Conservation (phyloP, 108 stramenopile species). For the Aurantiochytrium sp. region DNA sequence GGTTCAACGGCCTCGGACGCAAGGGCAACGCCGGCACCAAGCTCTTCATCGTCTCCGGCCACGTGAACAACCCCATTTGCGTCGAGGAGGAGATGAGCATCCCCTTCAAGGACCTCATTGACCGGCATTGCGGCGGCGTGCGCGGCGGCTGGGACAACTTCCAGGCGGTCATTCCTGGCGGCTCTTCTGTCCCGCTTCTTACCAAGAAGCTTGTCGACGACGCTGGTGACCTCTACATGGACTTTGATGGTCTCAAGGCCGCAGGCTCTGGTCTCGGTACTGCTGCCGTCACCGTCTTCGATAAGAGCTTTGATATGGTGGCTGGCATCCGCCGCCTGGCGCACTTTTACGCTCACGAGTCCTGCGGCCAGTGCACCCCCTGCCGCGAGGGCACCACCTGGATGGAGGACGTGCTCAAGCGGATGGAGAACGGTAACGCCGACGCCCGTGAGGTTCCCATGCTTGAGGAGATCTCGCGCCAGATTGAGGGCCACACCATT, state of each 20-base stretch:
- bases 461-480: slow-evolving; percentile 98
- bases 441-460: slow-evolving; percentile 98
- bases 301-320: slow-evolving; percentile 97
- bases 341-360: slow-evolving; percentile 99
- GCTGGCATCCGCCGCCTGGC: slow-evolving; percentile 96
- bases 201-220: slow-evolving; percentile 90
- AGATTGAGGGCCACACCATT: slow-evolving; percentile 99
- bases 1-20: slow-evolving; percentile 94
- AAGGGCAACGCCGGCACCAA: slow-evolving; percentile 96
- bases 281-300: slow-evolving; percentile 99
- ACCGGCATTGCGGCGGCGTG: slow-evolving; percentile 98
- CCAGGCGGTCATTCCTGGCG: slow-evolving; percentile 98
- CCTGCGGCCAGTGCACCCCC: slow-evolving; percentile 99
- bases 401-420: slow-evolving; percentile 75
- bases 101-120: slow-evolving; percentile 90
- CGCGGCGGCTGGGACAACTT: slow-evolving; percentile 96
- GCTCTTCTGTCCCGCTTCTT: slow-evolving; percentile 94
- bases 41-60: slow-evolving; percentile 95
- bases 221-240: slow-evolving; percentile 73
- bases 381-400: slow-evolving; percentile 91
- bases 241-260: slow-evolving; percentile 93
- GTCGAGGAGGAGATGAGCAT: slow-evolving; percentile 99
- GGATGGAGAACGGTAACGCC: slow-evolving; percentile 75
- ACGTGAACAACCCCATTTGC: slow-evolving; percentile 97
- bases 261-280: slow-evolving; percentile 92